phyloP scores from a whole-genome alignment of 805 yeast species.

The Candida michaelii region DNA sequence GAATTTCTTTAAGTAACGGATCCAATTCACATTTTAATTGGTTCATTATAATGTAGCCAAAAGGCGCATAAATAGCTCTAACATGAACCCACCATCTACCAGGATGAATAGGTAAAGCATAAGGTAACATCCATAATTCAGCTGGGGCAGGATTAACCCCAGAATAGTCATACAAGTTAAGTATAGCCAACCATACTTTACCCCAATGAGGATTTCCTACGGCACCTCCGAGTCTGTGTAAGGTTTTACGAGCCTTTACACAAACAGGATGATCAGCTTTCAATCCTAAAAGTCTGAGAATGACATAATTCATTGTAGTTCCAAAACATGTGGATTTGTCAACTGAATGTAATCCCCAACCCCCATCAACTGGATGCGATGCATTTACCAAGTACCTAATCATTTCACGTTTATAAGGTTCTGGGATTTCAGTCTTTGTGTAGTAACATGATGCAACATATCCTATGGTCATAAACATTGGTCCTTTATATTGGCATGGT shows the following conservation, averaged over 20 bases:
- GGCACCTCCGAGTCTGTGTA: slow-evolving; percentile 84
- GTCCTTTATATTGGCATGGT: slow-evolving; percentile 94
- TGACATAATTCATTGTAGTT: slow-evolving; percentile 81
- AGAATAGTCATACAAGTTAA: slow-evolving; percentile 87
- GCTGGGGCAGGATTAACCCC: slow-evolving; percentile 99
- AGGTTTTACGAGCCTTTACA: slow-evolving; percentile 67
- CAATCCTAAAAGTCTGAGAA: slow-evolving; percentile 78
- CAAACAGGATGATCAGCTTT: slow-evolving; percentile 73
- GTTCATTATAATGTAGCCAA: slow-evolving; percentile 74
- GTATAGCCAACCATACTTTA: slow-evolving; percentile 80
- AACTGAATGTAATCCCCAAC: slow-evolving; percentile 94
- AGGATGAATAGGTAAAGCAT: slow-evolving; percentile 81
- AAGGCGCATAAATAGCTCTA: slow-evolving; percentile 82
- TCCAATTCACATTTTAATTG: slow-evolving; percentile 56
- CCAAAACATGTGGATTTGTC: slow-evolving; percentile 97
- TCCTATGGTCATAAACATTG: slow-evolving; percentile 96
- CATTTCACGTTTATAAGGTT: slow-evolving; percentile 64
- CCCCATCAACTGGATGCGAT: slow-evolving; percentile 98
- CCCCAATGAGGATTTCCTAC: slow-evolving; percentile 96
- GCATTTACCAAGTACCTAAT: slow-evolving; percentile 85
- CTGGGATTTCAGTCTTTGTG: slow-evolving; percentile 66
- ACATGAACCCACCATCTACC: slow-evolving; percentile 99
- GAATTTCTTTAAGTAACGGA: slow-evolving; percentile 61
- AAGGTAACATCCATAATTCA: slow-evolving; percentile 88
- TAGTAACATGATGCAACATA: slow-evolving; percentile 74